Evolutionary conservation across 164 flowering plant species (phyloP), one percentile per base, ranked within the genome.

Genomic region (Vitis riparia): DNA sequence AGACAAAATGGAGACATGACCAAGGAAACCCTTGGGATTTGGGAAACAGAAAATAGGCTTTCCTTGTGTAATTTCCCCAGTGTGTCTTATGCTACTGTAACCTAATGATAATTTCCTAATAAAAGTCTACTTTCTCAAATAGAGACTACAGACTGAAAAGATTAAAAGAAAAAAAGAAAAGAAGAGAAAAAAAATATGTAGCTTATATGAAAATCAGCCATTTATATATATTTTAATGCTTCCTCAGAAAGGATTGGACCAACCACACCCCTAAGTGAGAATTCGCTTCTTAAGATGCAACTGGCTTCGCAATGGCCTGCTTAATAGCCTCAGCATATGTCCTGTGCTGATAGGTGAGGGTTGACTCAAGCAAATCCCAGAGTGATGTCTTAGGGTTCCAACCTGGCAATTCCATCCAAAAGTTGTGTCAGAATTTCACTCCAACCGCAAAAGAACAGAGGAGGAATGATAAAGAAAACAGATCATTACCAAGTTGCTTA

Each of bases 331-430:
- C 92, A 0, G 98, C 89, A 61, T 95, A 93, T 56, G 98, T 95
- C 87, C 89, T 85, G 85, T 93, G 99, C 75, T 95, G 99, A 69
- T 95, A 93, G 8, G 98, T 93, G 68, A 95, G 89, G 51, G 99
- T 95, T 13, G 98, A 91, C 55, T 91, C 98, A 19, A 95, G 92
- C 84, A 95, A 76, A 79, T 95, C 99, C 96, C 97, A 93, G 0
- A 95, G 92, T 1, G 98, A 89, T 17, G 99, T 95, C 85, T 91
- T 93, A 0, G 99, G 99, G 75, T 89, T 85, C 99, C 99, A 95
- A 63, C 94, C 99, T 95, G 78, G 51, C 12, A 32, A 55, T 2
- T 10, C 47, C 44, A 32, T 32, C 44, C 44, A 32, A 32, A 55
- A 16, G 12, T 16, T 53, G 17, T 11, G 56, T 13, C 47, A 59